A percentile compares a stretch with the other conserved stretches of the same genome.
These are phyloP conservation scores for Rutstroemia sp. DNA, from an alignment of 2,329 filamentous ascomycete species.

Conservation along the genomic window DNA sequence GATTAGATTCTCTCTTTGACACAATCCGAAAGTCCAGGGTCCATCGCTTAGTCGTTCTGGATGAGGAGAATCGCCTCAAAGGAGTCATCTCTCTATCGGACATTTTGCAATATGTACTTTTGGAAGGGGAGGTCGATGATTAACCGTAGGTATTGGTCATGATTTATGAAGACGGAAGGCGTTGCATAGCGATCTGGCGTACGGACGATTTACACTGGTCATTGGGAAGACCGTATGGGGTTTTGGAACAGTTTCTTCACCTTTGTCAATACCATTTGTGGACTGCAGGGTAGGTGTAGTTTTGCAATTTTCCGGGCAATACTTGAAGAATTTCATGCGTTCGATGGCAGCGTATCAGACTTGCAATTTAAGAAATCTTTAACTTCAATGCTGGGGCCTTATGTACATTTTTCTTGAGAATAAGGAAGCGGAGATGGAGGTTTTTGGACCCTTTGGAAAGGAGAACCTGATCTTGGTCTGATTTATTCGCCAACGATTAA, in stretches of 20 bases:
- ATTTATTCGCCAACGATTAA: background rate
- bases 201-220: slow-evolving; percentile 9
- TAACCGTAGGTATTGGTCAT: slow-evolving; percentile 17
- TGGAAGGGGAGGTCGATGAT: slow-evolving; percentile 42
- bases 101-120: slow-evolving; percentile 88
- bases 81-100: slow-evolving; percentile 92
- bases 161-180: slow-evolving; percentile 20
- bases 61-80: slow-evolving; percentile 78
- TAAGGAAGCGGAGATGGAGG: no score
- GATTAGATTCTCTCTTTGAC: slow-evolving; percentile 92
- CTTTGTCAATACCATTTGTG: slow-evolving; percentile 24
- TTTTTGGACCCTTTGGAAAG: background rate
- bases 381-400: no score
- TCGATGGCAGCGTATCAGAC: background rate
- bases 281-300: slow-evolving; percentile 3
- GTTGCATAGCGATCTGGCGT: slow-evolving; percentile 33
- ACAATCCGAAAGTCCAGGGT: slow-evolving; percentile 93
- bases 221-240: background rate
- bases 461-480: background rate
- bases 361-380: background rate
- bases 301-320: slow-evolving; percentile 1
- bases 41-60: slow-evolving; percentile 86
- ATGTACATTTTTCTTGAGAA: no score
- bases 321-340: background rate
- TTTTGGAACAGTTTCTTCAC: slow-evolving; percentile 6